A percentile compares a stretch with the other conserved stretches of the same genome.
Conservation (phyloP, 1,284 basidiomycete genomes). For the Puccinia novopanici region DNA sequence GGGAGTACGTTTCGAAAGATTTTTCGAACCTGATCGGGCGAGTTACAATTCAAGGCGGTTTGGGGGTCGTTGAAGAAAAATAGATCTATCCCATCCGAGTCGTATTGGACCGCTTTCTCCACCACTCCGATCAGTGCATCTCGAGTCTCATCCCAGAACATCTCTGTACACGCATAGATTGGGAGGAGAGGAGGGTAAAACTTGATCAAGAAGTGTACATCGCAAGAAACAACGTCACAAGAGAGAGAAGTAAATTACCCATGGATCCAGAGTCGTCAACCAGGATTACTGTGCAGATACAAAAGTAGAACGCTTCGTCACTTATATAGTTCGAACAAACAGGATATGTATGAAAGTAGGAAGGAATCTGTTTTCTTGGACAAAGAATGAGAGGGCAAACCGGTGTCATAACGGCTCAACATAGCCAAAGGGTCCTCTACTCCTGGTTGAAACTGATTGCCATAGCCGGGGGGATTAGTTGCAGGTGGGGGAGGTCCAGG, state of each 20-base stretch:
- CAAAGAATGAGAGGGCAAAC: background rate
- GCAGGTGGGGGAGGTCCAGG: constrained; percentile 52
- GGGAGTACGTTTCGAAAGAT: constrained; percentile 53
- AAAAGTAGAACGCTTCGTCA: background rate
- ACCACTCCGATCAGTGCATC: constrained; percentile 53
- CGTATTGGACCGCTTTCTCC: constrained; percentile 52
- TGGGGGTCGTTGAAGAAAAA: constrained; percentile 54
- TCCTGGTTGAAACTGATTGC: constrained; percentile 32
- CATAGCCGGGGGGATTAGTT: background rate
- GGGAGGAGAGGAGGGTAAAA: background rate
- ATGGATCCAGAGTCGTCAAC: constrained; percentile 54
- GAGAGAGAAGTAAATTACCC: constrained; percentile 27
- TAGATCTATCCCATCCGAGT: constrained; percentile 53
- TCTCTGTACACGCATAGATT: constrained; percentile 52
- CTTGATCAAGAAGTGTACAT: background rate
- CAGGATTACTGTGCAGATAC: constrained; percentile 52
- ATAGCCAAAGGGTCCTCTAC: constrained; percentile 53
- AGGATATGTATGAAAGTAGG: background rate
- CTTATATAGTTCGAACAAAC: no score
- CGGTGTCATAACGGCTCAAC: constrained; percentile 53
- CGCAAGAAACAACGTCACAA: background rate
- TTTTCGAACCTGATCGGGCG: constrained; percentile 48
- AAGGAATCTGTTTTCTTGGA: background rate
- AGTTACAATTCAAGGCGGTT: constrained; percentile 46
- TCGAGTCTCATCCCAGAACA: constrained; percentile 54